A percentile compares a stretch with the other conserved stretches of the same genome.
phyloP scores from a whole-genome alignment of 2,329 filamentous ascomycete genomes.

The Diplodia sapinea region DNA sequence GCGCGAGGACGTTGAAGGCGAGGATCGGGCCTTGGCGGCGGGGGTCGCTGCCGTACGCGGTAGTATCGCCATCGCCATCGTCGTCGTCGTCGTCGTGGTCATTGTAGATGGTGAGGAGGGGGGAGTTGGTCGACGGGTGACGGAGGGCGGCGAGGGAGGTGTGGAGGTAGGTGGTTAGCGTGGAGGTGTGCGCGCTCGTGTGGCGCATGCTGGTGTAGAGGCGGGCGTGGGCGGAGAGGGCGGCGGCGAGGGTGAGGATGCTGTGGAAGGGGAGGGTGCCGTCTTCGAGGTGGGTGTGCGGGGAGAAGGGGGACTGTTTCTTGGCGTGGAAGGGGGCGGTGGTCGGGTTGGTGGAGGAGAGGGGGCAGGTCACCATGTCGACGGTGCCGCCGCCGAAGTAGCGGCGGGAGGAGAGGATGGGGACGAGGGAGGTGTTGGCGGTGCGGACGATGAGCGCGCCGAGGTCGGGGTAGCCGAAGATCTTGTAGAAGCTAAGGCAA shows the following conservation, averaged over 20 bases:
- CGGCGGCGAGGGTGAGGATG: slow-evolving; percentile 66
- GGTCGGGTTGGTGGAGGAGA: slow-evolving; percentile 34
- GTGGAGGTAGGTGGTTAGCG: slow-evolving; percentile 59
- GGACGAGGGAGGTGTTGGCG: slow-evolving; percentile 61
- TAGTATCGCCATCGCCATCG: slow-evolving; percentile 32
- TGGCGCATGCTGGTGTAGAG: slow-evolving; percentile 65
- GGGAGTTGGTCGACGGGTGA: slow-evolving; percentile 58
- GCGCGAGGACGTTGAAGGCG: slow-evolving; percentile 66
- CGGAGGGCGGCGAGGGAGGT: slow-evolving; percentile 55
- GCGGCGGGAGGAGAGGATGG: slow-evolving; percentile 66
- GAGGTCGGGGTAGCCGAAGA: slow-evolving; percentile 93
- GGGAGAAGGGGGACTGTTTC: slow-evolving; percentile 52
- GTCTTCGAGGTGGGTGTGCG: slow-evolving; percentile 69
- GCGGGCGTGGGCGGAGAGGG: slow-evolving; percentile 61
- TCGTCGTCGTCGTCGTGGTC: slow-evolving; percentile 56
- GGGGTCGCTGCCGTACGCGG: slow-evolving; percentile 56
- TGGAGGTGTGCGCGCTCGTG: slow-evolving; percentile 64
- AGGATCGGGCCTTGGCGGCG: slow-evolving; percentile 65
- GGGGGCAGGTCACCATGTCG: slow-evolving; percentile 62
- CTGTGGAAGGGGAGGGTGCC: slow-evolving; percentile 70
- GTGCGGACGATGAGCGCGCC: slow-evolving; percentile 84
- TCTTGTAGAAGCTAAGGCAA: slow-evolving; percentile 90
- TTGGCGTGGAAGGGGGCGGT: slow-evolving; percentile 57
- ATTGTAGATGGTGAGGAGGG: slow-evolving; percentile 62
- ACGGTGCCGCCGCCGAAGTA: slow-evolving; percentile 75